phyloP scores from a whole-genome alignment of 805 yeast species.

The Trichomonascus vanleenenianus region DNA sequence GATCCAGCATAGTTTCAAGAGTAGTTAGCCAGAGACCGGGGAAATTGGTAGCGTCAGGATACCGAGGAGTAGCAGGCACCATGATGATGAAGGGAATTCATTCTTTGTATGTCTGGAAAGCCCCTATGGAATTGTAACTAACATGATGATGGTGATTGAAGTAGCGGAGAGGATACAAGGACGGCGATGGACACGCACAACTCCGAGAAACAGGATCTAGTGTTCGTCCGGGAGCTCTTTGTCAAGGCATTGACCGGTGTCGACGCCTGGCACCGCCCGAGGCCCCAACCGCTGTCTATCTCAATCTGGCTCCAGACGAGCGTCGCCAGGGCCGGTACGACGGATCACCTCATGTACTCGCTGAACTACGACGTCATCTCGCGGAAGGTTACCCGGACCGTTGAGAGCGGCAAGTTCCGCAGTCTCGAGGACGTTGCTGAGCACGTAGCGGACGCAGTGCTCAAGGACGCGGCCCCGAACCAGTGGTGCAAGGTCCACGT shows the following conservation, averaged over 20 bases:
- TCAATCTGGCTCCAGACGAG: conserved; percentile 57
- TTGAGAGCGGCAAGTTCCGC: conserved; percentile 35
- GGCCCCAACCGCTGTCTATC: conserved; percentile 56
- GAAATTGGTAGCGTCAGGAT: too few relatives aligned
- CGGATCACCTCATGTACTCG: conserved; percentile 75
- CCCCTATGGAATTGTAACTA: too few relatives aligned
- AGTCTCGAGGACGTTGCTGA: conserved; percentile 39
- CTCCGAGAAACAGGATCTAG: conserved; percentile 28
- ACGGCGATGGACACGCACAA: not conserved
- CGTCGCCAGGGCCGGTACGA: conserved; percentile 63
- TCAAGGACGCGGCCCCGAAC: conserved; percentile 41
- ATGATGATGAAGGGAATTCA: too few relatives aligned
- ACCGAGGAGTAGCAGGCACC: too few relatives aligned
- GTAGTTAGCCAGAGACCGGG: too few relatives aligned
- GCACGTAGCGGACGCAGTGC: conserved; percentile 37
- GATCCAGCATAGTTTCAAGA: too few relatives aligned
- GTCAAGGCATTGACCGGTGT: conserved; percentile 60
- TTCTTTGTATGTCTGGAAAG: too few relatives aligned
- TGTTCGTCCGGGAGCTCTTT: conserved; percentile 48
- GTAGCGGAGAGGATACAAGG: not conserved
- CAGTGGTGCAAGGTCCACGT: conserved; percentile 35
- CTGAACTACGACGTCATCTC: conserved; percentile 84
- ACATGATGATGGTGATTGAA: too few relatives aligned
- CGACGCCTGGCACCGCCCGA: conserved; percentile 66
- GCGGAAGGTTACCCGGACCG: conserved; percentile 48